phyloP scores from a whole-genome alignment of 805 yeast genomes.

The Nakazawaea anatomiae region DNA sequence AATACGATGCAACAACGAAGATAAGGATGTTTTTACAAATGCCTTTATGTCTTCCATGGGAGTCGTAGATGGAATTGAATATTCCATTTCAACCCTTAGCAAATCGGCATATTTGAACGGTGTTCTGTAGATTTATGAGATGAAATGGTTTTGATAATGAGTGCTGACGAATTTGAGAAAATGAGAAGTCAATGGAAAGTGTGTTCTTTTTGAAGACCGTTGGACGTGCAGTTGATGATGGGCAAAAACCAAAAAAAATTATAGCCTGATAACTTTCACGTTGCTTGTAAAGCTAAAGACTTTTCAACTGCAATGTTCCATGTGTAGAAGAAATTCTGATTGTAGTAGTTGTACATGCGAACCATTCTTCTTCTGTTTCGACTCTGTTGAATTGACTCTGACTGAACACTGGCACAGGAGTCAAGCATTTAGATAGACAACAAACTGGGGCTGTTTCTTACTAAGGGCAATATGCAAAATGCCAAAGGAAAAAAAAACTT shows the following conservation, averaged over 20 bases:
- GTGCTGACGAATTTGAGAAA: neutral
- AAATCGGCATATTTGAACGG: conserved; percentile 11
- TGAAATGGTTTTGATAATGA: too few relatives aligned
- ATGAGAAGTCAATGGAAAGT: neutral
- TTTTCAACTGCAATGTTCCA: too few relatives aligned
- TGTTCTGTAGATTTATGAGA: neutral
- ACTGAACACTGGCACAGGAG: neutral
- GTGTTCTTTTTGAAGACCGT: neutral
- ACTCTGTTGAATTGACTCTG: neutral
- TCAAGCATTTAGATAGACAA: neutral
- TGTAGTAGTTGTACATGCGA: too few relatives aligned
- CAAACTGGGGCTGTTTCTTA: neutral
- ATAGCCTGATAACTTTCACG: too few relatives aligned
- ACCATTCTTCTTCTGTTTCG: neutral
- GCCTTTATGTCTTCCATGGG: neutral
- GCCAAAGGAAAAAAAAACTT: neutral
- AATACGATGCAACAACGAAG: conserved; percentile 6
- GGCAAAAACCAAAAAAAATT: too few relatives aligned
- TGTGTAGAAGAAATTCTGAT: too few relatives aligned
- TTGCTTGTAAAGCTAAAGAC: too few relatives aligned
- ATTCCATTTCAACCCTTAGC: neutral
- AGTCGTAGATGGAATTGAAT: neutral
- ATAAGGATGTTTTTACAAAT: conserved; percentile 5
- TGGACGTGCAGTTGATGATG: too few relatives aligned
- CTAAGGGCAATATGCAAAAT: neutral